Percentiles rank a stretch among this genome's conserved stretches.
Conservation (phyloP, 192 early-diverging fungal genomes). For the Glomus cerebriforme region DNA sequence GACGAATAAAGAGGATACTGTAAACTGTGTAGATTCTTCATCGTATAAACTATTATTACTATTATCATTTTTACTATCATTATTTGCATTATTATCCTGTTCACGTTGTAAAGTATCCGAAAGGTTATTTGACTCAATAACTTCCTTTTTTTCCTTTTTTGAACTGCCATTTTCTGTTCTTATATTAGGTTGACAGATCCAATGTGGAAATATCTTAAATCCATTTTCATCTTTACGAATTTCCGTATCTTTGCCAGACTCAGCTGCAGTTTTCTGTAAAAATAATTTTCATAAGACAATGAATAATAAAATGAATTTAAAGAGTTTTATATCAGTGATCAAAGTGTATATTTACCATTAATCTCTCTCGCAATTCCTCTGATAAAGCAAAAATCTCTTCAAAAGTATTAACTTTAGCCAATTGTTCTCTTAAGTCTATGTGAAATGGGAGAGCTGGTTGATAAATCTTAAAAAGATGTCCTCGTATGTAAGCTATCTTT, state of each 20-base stretch:
- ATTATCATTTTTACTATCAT: neutral
- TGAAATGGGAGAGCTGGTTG: conserved; percentile 71
- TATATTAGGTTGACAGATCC: conserved; percentile 72
- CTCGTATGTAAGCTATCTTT: conserved; percentile 69
- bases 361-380: conserved; percentile 49
- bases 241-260: conserved; percentile 24
- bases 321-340: neutral
- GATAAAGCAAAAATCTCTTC: conserved; percentile 62
- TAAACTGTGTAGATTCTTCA: neutral
- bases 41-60: neutral
- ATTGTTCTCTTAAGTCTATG: conserved; percentile 72
- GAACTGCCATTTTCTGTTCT: conserved; percentile 31
- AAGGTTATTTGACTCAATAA: neutral
- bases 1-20: too few relatives aligned
- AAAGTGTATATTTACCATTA: conserved; percentile 32
- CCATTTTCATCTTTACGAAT: conserved; percentile 48
- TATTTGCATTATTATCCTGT: neutral
- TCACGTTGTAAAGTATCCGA: neutral
- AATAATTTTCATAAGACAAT: neutral
- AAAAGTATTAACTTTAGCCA: conserved; percentile 58
- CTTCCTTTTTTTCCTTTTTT: neutral
- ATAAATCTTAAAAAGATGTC: conserved; percentile 94
- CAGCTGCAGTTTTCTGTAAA: neutral
- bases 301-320: neutral
- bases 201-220: conserved; percentile 61